A percentile compares a stretch with the other conserved stretches of the same genome.
phyloP scores from a whole-genome alignment of 495 filamentous ascomycete genomes.

The Amphirosellinia nigrospora region DNA sequence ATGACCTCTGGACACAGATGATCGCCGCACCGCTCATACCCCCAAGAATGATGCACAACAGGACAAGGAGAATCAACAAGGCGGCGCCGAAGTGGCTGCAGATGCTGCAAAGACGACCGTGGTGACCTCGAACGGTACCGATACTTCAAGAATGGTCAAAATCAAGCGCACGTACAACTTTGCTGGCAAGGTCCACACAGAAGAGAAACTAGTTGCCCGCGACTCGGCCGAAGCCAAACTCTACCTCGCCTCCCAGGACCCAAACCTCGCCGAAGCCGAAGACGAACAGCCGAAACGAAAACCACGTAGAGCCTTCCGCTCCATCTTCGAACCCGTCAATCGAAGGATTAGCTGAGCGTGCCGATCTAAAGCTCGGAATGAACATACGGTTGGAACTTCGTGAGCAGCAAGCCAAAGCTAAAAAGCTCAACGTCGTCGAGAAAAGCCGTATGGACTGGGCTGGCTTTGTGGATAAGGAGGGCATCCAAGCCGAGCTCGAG shows the following conservation, averaged over 20 bases:
- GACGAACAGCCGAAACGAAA: constrained; percentile 59
- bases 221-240: constrained; percentile 82
- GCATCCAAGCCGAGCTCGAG: constrained; percentile 88
- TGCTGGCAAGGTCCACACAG: constrained; percentile 82
- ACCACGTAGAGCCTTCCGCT: constrained; percentile 71
- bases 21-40: constrained; percentile 48
- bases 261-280: constrained; percentile 36
- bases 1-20: constrained; percentile 86
- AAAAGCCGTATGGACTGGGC: constrained; percentile 97
- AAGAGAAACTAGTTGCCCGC: constrained; percentile 79
- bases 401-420: constrained; percentile 61
- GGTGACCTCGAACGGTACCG: constrained; percentile 23
- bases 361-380: constrained; percentile 58
- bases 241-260: constrained; percentile 66
- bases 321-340: constrained; percentile 79
- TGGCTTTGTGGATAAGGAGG: constrained; percentile 88
- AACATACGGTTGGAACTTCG: constrained; percentile 45
- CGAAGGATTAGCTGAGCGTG: constrained; percentile 50
- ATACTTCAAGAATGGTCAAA: constrained; percentile 63
- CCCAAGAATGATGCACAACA: constrained; percentile 28
- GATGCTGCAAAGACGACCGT: constrained; percentile 28
- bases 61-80: constrained; percentile 34
- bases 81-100: background rate
- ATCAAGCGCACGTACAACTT: constrained; percentile 92
- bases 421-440: constrained; percentile 94